phyloP scores from a whole-genome alignment of 495 filamentous ascomycete species.

The Aspergillus bertholletiae region DNA sequence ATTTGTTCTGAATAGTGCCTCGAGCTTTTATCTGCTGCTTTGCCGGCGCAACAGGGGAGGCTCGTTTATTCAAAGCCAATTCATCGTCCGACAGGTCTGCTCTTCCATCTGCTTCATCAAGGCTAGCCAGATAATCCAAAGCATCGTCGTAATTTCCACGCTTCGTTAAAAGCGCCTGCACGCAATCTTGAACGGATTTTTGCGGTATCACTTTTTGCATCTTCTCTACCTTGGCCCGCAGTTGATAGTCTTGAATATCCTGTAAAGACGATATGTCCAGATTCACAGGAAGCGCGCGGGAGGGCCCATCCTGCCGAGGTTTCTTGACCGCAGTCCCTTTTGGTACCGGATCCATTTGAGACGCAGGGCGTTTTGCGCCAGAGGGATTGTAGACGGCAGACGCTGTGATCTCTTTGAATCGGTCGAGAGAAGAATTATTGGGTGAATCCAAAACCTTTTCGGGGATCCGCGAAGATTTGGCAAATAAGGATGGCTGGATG shows the following conservation, averaged over 20 bases:
- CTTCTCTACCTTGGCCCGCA: slow-evolving; percentile 51
- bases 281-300: slow-evolving; percentile 50
- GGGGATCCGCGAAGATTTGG: slow-evolving; percentile 30
- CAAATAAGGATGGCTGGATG: slow-evolving; percentile 69
- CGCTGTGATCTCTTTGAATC: slow-evolving; percentile 48
- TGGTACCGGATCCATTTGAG: slow-evolving; percentile 44
- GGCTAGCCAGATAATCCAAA: slow-evolving; percentile 42
- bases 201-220: slow-evolving; percentile 52
- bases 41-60: slow-evolving; percentile 25
- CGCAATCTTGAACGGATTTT: slow-evolving; percentile 45
- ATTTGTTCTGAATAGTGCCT: slow-evolving; percentile 59
- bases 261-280: slow-evolving; percentile 38
- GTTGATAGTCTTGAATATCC: slow-evolving; percentile 51
- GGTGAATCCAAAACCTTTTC: slow-evolving; percentile 40
- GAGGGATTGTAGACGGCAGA: slow-evolving; percentile 45
- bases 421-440: slow-evolving; percentile 23
- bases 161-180: slow-evolving; percentile 48
- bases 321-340: slow-evolving; percentile 40
- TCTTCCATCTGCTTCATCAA: slow-evolving; percentile 11
- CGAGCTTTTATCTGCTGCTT: slow-evolving; percentile 60
- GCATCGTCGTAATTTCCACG: slow-evolving; percentile 60
- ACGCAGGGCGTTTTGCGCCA: slow-evolving; percentile 38
- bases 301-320: slow-evolving; percentile 48
- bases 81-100: slow-evolving; percentile 39
- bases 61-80: slow-evolving; percentile 16